These are phyloP conservation scores for Umbelopsis vinacea DNA, from an alignment of 192 early-diverging fungal species.

Conservation along the genomic window DNA sequence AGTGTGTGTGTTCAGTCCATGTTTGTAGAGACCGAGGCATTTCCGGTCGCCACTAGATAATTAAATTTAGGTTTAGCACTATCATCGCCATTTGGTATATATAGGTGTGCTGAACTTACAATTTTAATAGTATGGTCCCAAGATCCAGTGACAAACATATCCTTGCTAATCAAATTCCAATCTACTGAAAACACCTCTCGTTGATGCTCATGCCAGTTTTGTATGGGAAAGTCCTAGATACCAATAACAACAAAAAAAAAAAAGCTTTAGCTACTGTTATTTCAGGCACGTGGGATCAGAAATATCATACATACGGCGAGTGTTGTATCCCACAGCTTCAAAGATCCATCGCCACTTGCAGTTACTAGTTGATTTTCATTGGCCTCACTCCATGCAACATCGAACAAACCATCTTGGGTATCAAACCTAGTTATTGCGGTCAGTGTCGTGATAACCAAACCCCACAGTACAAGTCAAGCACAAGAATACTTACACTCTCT, in stretches of 20 bases:
- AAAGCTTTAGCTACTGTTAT: not conserved
- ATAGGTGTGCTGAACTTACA: conserved; percentile 49
- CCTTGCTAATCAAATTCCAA: conserved; percentile 93
- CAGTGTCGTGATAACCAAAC: too few relatives aligned
- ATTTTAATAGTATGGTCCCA: conserved; percentile 97
- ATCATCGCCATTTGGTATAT: not conserved
- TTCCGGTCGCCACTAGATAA: conserved; percentile 84
- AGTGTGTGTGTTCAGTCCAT: conserved; percentile 88
- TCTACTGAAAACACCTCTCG: conserved; percentile 93
- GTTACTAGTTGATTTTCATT: conserved; percentile 95
- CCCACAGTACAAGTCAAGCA: too few relatives aligned
- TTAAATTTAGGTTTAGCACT: not conserved
- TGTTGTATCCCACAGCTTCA: conserved; percentile 94
- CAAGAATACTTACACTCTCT: conserved; percentile 64
- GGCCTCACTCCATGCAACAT: conserved; percentile 92
- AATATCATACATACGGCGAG: conserved; percentile 64
- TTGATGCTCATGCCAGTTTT: conserved; percentile 91
- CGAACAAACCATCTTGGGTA: conserved; percentile 96
- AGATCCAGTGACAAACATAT: conserved; percentile 87
- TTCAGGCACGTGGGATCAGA: not conserved
- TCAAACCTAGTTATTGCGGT: conserved; percentile 69
- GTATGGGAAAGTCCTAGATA: conserved; percentile 80
- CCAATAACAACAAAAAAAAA: not conserved
- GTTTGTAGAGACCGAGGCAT: conserved; percentile 76
- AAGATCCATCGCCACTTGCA: conserved; percentile 91